Evolutionary conservation across 768 basidiomycete species (phyloP).

Genomic region (Boletellus ananas): DNA sequence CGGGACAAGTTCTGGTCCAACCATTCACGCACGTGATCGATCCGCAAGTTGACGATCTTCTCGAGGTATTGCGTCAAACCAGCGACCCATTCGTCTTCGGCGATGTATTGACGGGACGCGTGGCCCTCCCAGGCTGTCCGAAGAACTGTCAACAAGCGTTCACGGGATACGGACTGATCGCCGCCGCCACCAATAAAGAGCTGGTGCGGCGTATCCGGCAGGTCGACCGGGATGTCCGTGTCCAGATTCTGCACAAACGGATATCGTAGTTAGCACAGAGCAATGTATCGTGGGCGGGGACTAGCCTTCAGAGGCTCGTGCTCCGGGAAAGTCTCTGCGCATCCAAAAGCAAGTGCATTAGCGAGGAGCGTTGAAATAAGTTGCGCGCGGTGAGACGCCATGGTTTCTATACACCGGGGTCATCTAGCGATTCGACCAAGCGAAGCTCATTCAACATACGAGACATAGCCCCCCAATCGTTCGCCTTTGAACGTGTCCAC

Average conservation of each 20-base stretch:
- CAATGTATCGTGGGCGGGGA: too few relatives aligned
- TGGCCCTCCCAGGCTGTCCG: constrained; percentile 17
- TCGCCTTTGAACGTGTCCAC: constrained; percentile 36
- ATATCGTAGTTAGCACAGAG: neutral
- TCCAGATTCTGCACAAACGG: constrained; percentile 46
- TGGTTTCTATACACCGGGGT: constrained; percentile 36
- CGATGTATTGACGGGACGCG: constrained; percentile 14
- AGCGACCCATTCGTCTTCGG: constrained; percentile 37
- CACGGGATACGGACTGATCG: constrained; percentile 19
- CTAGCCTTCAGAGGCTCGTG: constrained; percentile 49
- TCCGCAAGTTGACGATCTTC: constrained; percentile 38
- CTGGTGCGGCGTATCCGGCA: constrained; percentile 33
- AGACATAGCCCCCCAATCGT: constrained; percentile 63
- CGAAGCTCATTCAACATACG: constrained; percentile 35
- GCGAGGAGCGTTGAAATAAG: constrained; percentile 40
- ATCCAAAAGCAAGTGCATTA: constrained; percentile 47
- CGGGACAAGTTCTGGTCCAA: constrained; percentile 44
- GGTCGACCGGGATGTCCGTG: constrained; percentile 39
- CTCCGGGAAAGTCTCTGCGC: constrained; percentile 42
- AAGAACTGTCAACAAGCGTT: constrained; percentile 9
- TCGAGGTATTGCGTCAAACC: constrained; percentile 38
- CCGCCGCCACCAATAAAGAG: constrained; percentile 32
- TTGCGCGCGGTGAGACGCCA: constrained; percentile 47
- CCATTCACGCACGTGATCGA: constrained; percentile 50
- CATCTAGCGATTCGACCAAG: neutral